Percentiles rank a stretch among this genome's conserved stretches.
These are phyloP conservation scores for Ramaria sp. DNA, from an alignment of 768 basidiomycete genomes.

Conservation along the genomic window DNA sequence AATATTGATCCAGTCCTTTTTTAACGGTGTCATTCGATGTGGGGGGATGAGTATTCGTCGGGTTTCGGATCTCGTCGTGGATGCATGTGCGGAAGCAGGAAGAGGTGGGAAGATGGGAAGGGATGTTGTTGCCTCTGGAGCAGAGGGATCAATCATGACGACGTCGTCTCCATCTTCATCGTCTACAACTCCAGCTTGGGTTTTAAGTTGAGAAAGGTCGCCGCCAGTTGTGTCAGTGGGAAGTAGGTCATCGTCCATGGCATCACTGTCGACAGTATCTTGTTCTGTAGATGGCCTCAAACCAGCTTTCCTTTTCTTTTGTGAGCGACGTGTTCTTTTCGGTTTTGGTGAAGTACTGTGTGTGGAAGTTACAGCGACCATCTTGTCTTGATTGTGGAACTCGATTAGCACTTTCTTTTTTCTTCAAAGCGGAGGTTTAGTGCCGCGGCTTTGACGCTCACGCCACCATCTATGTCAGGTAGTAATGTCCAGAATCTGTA, in stretches of 20 bases:
- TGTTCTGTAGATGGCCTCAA: constrained; percentile 12
- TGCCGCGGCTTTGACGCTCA: neutral
- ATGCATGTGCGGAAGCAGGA: constrained; percentile 42
- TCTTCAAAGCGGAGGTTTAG: neutral
- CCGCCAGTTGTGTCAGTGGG: constrained; percentile 13
- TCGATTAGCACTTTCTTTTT: neutral
- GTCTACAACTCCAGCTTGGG: constrained; percentile 3
- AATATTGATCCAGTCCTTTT: constrained; percentile 92
- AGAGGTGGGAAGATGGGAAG: constrained; percentile 65
- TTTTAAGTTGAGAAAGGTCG: constrained; percentile 9
- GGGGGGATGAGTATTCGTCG: constrained; percentile 87
- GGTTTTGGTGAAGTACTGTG: constrained; percentile 9
- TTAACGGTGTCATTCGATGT: constrained; percentile 94
- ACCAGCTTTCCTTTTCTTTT: constrained; percentile 26
- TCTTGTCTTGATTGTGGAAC: constrained; percentile 13
- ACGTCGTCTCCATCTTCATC: constrained; percentile 41
- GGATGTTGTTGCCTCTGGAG: constrained; percentile 31
- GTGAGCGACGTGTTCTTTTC: constrained; percentile 32
- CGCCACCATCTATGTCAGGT: neutral
- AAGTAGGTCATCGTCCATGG: constrained; percentile 15
- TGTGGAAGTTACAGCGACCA: constrained; percentile 31
- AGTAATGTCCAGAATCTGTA: constrained; percentile 17
- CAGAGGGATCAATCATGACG: constrained; percentile 45
- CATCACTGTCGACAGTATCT: constrained; percentile 19
- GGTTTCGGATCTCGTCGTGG: constrained; percentile 68